Base-by-base conservation (phyloP, 257 asterid genomes). In the Penstemon eatonii region DNA sequence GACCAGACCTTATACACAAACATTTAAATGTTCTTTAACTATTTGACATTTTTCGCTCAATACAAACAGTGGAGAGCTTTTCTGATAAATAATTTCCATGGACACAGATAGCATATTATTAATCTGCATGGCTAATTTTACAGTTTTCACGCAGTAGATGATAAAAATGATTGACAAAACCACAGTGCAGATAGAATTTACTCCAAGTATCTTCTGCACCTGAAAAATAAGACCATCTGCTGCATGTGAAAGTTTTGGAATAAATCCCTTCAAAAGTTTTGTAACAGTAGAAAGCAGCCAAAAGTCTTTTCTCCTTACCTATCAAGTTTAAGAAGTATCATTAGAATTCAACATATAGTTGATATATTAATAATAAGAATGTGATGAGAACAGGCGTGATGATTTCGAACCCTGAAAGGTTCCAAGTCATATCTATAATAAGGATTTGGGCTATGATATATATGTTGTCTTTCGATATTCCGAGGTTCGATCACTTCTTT, bases 221-320 rank as follows among this genome's bases (percentile, higher is more conserved):
- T 94, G 99, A 81, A 94, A 94, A 60, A 94, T 84, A 61, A 94
- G 98, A 71, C 99, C 99, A 74, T 94, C 99, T 3, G 99, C 99
- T 2, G 52, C 99, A 79, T 94, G 99, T 13, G 96, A 94, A 67
- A 94, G 99, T 86, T 78, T 80, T 33, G 98, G 98, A 60, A 94
- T 94, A 72, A 94, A 94, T 69, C 80, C 95, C 80, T 85, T 85
- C 83, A 94, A 73, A 78, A 94, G 93, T 72, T 82, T 89, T 36
- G 81, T 86, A 65, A 94, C 99, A 3, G 98, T 87, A 44, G 98
- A 91, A 71, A 94, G 99, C 76, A 85, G 82, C 95, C 96, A 91
- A 86, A 94, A 94, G 70, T 86, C 96, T 78, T 94, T 94, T 76
- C 99, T 91, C 78, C 99, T 83, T 68, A 94, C 99, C 99, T 94